Conservation (phyloP, 2,329 filamentous ascomycete genomes). For the Fusarium armeniacum region DNA sequence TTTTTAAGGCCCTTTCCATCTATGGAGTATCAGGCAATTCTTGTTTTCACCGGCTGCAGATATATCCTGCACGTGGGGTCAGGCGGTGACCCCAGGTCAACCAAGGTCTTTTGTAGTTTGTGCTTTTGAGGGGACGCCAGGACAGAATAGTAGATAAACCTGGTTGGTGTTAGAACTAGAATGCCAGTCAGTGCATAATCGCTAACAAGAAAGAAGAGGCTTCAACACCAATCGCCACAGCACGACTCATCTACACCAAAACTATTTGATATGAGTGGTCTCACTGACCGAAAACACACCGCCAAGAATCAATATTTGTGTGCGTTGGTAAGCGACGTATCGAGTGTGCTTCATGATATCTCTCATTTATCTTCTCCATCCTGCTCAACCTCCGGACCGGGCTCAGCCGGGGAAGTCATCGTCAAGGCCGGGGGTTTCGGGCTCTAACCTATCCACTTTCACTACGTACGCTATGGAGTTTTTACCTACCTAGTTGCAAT, state of each 20-base stretch:
- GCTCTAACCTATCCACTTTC: constrained; percentile 33
- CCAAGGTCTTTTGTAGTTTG: constrained; percentile 9
- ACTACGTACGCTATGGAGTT: constrained; percentile 27
- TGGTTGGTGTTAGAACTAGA: neutral
- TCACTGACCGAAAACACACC: neutral
- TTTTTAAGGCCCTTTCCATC: neutral
- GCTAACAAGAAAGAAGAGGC: neutral
- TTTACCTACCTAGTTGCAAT: neutral
- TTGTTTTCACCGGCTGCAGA: constrained; percentile 42
- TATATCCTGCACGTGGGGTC: constrained; percentile 40
- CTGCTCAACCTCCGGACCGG: constrained; percentile 36
- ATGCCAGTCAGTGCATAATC: constrained; percentile 4
- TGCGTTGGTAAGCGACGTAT: constrained; percentile 16
- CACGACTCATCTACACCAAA: constrained; percentile 18
- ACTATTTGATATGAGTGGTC: neutral
- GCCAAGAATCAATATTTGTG: constrained; percentile 27
- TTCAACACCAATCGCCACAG: constrained; percentile 40
- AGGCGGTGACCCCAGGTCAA: constrained; percentile 38
- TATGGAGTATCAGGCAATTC: constrained; percentile 33
- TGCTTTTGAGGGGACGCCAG: neutral
- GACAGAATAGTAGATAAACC: neutral
- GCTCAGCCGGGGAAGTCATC: constrained; percentile 26
- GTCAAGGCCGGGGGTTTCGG: constrained; percentile 27
- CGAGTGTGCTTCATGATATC: constrained; percentile 28
- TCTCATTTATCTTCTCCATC: constrained; percentile 6